A percentile compares a stretch with the other conserved stretches of the same genome.
phyloP scores from a whole-genome alignment of 2,329 filamentous ascomycete genomes.

The Cladobotryum mycophilum region DNA sequence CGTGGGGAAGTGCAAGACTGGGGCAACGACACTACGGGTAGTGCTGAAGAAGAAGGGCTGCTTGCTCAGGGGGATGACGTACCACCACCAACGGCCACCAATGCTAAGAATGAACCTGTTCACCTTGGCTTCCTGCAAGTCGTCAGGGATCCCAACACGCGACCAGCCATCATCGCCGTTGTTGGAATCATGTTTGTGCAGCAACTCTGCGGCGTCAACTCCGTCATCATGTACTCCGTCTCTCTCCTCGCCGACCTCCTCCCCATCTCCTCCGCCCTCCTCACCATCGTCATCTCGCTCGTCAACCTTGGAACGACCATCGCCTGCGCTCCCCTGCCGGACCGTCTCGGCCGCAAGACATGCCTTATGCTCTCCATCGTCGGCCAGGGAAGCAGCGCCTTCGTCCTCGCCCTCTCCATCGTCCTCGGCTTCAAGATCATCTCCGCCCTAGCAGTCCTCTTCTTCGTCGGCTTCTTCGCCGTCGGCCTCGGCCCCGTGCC shows the following conservation, averaged over 20 bases:
- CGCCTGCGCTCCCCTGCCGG: slow-evolving; percentile 74
- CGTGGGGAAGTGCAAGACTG: slow-evolving; percentile 64
- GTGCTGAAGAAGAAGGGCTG: slow-evolving; percentile 64
- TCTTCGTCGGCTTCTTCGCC: slow-evolving; percentile 86
- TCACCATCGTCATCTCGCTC: slow-evolving; percentile 81
- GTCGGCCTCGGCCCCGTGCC: slow-evolving; percentile 89
- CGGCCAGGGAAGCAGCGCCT: slow-evolving; percentile 75
- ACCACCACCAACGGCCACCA: slow-evolving; percentile 6
- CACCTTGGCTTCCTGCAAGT: slow-evolving; percentile 60
- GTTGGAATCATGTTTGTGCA: slow-evolving; percentile 89
- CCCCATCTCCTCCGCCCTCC: slow-evolving; percentile 69
- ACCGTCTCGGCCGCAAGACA: slow-evolving; percentile 79
- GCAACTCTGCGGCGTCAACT: slow-evolving; percentile 92
- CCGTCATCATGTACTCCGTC: slow-evolving; percentile 97
- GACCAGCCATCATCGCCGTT: slow-evolving; percentile 72
- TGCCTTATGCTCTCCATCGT: slow-evolving; percentile 77
- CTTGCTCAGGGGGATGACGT: slow-evolving; percentile 36
- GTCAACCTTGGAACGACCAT: slow-evolving; percentile 82
- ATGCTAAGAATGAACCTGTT: slow-evolving; percentile 15
- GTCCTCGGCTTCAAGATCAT: slow-evolving; percentile 64
- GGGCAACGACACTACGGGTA: slow-evolving; percentile 37
- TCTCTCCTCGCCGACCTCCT: slow-evolving; percentile 77
- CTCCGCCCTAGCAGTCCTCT: slow-evolving; percentile 72
- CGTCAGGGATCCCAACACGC: slow-evolving; percentile 59
- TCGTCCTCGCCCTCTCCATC: slow-evolving; percentile 76